Conservation (phyloP, 2,329 filamentous ascomycete species). For the Chalara sp. region DNA sequence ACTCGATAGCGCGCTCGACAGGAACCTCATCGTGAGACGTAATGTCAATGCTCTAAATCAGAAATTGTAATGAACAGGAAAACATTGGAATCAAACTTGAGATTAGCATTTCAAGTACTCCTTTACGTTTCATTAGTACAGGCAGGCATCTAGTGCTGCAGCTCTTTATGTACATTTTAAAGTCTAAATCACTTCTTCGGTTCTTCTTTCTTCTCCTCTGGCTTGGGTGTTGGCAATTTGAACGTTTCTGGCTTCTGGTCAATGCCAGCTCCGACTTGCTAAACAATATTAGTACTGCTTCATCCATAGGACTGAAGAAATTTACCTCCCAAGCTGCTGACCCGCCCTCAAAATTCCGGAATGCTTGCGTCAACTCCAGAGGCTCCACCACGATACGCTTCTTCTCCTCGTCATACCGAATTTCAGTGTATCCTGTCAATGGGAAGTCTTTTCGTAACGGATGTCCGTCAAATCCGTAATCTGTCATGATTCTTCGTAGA, state of each 20-base stretch:
- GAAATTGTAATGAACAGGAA: too few relatives aligned
- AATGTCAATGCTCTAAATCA: too few relatives aligned
- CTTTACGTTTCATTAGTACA: too few relatives aligned
- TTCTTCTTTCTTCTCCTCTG: slow-evolving; percentile 85
- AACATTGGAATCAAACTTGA: too few relatives aligned
- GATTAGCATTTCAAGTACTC: too few relatives aligned
- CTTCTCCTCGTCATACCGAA: slow-evolving; percentile 98
- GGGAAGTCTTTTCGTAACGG: slow-evolving; percentile 97
- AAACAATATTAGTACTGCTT: slow-evolving; percentile 31
- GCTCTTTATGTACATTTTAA: slow-evolving; percentile 21
- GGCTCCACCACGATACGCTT: slow-evolving; percentile 98
- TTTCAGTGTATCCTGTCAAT: slow-evolving; percentile 94
- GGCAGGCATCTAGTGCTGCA: too few relatives aligned
- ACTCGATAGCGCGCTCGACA: too few relatives aligned
- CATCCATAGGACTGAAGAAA: slow-evolving; percentile 31
- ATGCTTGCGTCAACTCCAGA: slow-evolving; percentile 94
- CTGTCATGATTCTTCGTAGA: slow-evolving; percentile 95
- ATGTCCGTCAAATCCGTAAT: slow-evolving; percentile 98
- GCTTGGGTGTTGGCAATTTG: slow-evolving; percentile 92
- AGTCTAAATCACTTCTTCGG: slow-evolving; percentile 61
- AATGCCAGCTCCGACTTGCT: slow-evolving; percentile 64
- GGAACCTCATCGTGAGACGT: too few relatives aligned
- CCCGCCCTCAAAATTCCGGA: slow-evolving; percentile 95
- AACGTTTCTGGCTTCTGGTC: slow-evolving; percentile 81
- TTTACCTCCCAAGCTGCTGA: slow-evolving; percentile 63